phyloP scores from a whole-genome alignment of 208 protist genomes.

The Entamoeba invadens region DNA sequence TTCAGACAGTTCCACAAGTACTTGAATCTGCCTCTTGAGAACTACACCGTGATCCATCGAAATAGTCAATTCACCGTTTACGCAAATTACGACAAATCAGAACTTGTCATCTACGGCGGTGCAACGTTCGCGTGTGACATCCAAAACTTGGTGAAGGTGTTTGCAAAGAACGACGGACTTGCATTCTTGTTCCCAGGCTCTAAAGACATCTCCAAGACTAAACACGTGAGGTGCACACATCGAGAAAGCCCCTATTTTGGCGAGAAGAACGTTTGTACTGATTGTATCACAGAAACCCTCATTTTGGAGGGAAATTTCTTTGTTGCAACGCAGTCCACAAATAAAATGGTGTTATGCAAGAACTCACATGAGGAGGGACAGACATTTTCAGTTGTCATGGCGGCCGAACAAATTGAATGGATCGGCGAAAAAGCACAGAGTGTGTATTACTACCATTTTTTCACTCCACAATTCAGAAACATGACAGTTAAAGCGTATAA shows the following conservation, averaged over 20 bases:
- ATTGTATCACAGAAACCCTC: background rate
- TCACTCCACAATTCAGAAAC: too few relatives aligned
- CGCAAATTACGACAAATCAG: background rate
- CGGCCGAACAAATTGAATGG: background rate
- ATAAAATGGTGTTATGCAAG: background rate
- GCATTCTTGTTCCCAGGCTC: background rate
- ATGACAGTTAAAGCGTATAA: too few relatives aligned
- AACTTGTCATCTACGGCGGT: background rate
- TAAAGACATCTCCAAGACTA: background rate
- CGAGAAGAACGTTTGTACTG: background rate
- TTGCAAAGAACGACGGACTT: background rate
- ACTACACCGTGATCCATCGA: background rate
- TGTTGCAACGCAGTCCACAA: background rate
- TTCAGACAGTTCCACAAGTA: background rate
- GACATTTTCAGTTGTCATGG: background rate
- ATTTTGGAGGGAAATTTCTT: background rate
- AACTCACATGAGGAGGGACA: background rate
- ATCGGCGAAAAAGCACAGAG: background rate
- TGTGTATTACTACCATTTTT: background rate
- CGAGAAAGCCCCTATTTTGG: background rate
- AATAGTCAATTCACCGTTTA: background rate
- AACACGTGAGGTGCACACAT: background rate
- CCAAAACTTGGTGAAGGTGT: background rate
- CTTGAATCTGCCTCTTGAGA: background rate
- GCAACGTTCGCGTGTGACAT: background rate